These are phyloP conservation scores for Rhododendron ferrugineum DNA, from an alignment of 148 eudicot genomes.

Conservation along the genomic window DNA sequence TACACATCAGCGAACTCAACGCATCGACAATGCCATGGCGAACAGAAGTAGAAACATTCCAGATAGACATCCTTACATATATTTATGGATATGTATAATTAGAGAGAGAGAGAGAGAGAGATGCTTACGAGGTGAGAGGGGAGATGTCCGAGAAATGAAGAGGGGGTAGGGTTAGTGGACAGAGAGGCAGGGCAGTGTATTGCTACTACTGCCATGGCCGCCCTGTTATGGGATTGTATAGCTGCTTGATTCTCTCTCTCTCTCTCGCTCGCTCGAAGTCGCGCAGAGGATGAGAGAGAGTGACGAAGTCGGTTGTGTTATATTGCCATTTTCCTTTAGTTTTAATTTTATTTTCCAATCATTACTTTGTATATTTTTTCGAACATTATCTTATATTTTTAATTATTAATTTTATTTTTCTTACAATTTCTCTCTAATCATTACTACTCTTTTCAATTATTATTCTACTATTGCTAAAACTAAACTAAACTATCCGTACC, in stretches of 20 bases:
- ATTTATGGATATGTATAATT: neutral
- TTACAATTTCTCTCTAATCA: too few species aligned
- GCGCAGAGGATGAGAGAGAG: neutral
- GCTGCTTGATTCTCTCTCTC: neutral
- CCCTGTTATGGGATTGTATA: neutral
- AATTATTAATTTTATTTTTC: too few species aligned
- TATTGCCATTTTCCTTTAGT: too few species aligned
- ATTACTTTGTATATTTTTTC: too few species aligned
- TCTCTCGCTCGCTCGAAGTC: neutral
- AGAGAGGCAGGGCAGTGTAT: neutral
- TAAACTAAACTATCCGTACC: too few species aligned
- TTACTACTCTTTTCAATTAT: too few species aligned
- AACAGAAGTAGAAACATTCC: neutral
- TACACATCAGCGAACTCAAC: neutral
- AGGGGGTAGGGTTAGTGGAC: neutral
- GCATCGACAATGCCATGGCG: neutral
- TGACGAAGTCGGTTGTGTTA: too few species aligned
- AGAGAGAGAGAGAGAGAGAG: constrained; percentile 3
- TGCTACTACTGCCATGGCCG: constrained; percentile 8
- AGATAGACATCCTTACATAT: neutral
- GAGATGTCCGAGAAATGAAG: constrained; percentile 29
- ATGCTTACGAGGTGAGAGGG: constrained; percentile 17
- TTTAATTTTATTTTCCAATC: too few species aligned
- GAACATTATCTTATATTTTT: too few species aligned
- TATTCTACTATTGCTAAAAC: too few species aligned